Evolutionary conservation across 2,329 filamentous ascomycete genomes (phyloP), one percentile per base, ranked within the genome.

Genomic region (Talaromyces sp.): DNA sequence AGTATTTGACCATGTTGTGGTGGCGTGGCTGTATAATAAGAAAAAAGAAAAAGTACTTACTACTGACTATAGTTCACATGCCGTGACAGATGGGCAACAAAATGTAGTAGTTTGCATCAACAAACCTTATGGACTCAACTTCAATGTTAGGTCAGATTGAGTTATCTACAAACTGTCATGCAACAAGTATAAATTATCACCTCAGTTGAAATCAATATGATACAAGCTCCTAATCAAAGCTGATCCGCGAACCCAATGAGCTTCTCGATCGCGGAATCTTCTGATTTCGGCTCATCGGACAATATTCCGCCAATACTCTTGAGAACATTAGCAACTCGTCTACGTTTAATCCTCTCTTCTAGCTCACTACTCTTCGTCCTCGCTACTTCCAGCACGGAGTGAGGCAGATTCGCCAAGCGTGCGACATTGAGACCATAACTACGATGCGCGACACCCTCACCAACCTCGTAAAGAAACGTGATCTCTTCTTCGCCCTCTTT

Each of bases 391-490:
- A 98, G 81, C 18, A 98, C 85, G 62, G 85, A 81, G 63, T 84
- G 83, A 0, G 93, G 92, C 46, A 99, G 84, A 58, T 88, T 88
- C 2, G 95, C 95, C 60, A 99, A 78, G 52, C 91, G 83, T 14
- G 95, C 95, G 23, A 98, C 95, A 74, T 98, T 98, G 63, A 99
- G 69, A 0, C 96, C 95, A 74, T 99, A 99, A 18, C 91, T 96
- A 5, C 95, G 85, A 80, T 98, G 93, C 8, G 95, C 93, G 11
- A 96, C 91, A 11, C 95, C 95, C 67, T 95, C 91, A 1, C 86
- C 89, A 1, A 97, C 89, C 73, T 97, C 92, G 73, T 99, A 99
- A 56, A 99, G 76, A 71, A 99, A 99, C 0, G 95, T 97, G 48
- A 99, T 89, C 52, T 96, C 88, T 66, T 92, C 86, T 37, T 90